Conservation (phyloP, 2,329 filamentous ascomycete species). For the Penicillium aurantiogriseum region DNA sequence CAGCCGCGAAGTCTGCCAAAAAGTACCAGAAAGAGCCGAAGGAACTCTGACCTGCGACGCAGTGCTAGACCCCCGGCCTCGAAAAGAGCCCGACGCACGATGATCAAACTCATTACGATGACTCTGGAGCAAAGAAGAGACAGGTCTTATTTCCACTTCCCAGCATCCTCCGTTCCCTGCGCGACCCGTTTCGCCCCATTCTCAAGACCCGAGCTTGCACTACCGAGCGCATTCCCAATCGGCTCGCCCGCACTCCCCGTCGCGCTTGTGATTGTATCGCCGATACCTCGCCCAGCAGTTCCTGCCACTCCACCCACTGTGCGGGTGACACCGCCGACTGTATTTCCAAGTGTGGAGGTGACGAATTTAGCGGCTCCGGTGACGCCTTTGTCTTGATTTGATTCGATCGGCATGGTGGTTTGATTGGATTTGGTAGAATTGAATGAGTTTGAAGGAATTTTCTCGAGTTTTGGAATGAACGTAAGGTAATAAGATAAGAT, state of each 20-base stretch:
- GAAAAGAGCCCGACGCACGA: not conserved
- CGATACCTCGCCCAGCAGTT: constrained; percentile 57
- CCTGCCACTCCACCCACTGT: constrained; percentile 56
- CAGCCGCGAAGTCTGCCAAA: not conserved
- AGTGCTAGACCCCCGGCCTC: not conserved
- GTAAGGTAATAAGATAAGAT: not conserved
- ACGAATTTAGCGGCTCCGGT: constrained; percentile 56
- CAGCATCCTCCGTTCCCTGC: constrained; percentile 58
- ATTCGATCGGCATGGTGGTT: constrained; percentile 17
- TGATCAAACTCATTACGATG: not conserved
- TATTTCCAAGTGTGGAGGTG: constrained; percentile 56
- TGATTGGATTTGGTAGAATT: not conserved
- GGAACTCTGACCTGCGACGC: not conserved
- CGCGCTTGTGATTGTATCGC: constrained; percentile 55
- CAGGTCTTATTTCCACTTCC: constrained; percentile 48
- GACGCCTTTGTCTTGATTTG: constrained; percentile 39
- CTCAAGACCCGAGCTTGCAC: constrained; percentile 55
- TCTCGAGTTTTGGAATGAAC: not conserved
- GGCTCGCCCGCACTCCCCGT: constrained; percentile 56
- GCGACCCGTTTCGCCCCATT: constrained; percentile 51
- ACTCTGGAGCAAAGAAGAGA: not conserved
- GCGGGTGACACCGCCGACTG: constrained; percentile 53
- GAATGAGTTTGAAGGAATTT: not conserved
- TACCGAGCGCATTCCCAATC: constrained; percentile 56
- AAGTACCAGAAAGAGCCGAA: not conserved